Base-by-base conservation (phyloP, 2,329 filamentous ascomycete species). In the Stemphylium lycopersici region DNA sequence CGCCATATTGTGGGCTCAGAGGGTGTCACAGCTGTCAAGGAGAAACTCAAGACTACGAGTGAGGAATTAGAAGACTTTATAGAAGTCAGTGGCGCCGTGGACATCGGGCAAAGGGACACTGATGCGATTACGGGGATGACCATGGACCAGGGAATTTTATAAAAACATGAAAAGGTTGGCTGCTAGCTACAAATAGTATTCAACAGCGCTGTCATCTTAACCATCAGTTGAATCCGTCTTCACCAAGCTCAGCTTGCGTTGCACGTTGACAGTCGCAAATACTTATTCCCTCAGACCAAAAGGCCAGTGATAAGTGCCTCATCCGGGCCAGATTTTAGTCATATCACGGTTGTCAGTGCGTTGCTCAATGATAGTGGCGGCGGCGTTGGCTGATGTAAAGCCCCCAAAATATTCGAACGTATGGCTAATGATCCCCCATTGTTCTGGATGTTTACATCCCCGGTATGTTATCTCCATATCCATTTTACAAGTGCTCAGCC, bases 61-160 rank as follows among this genome's bases (percentile, higher is more conserved):
- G 93, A 98, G 73, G 95, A 98, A 78, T 79, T 98, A 52, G 95
- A 98, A 74, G 95, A 98, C 64, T 98, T 98, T 75, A 89, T 96
- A 24, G 91, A 96, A 66, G 89, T 92, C 22, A 97, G 92, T 68
- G 82, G 89, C 61, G 88, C 90, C 0, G 92, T 95, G 13, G 93
- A 96, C 72, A 90, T 91, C 49, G 71, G 70, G 29, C 73, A 66
- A 13, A 46, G 67, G 48, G 66, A 70, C 15, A 58, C 62, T n/a
- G 65, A 67, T 38, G 55, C 41, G 10, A 38, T 56, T 39, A 29
- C 26, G 10, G 44, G 44, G 4, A 33, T 64, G 43, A 22, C 20
- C 6, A 46, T 59, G 37, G 61, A 63, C 45, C 54, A 58, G 6
- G 48, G 43, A n/a, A 22, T 59, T 29, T 24, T 59, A 26, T 58